Evolutionary conservation across 192 early-diverging fungal species (phyloP).

Genomic region (Phycomyces nitens): DNA sequence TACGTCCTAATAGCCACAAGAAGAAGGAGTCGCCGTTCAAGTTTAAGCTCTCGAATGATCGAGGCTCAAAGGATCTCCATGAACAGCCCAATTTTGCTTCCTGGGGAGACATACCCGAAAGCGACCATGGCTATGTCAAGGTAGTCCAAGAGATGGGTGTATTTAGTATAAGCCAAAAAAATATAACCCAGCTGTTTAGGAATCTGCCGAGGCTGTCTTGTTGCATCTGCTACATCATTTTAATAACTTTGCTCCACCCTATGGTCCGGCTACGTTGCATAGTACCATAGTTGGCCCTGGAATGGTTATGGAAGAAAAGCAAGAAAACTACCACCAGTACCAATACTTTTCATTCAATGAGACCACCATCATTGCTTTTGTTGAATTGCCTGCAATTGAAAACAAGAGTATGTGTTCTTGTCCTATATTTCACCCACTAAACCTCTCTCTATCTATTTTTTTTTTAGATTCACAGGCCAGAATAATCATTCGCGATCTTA

Average conservation of each 20-base stretch:
- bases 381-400: constrained; percentile 55
- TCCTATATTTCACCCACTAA: background rate
- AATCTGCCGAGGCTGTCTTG: constrained; percentile 66
- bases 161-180: background rate
- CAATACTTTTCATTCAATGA: constrained; percentile 75
- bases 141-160: background rate
- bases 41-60: constrained; percentile 28
- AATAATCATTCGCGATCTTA: constrained; percentile 69
- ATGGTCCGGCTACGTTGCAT: constrained; percentile 52
- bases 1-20: background rate
- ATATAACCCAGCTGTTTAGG: constrained; percentile 31
- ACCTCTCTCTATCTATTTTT: background rate
- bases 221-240: constrained; percentile 71
- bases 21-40: constrained; percentile 25
- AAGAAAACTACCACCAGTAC: constrained; percentile 44
- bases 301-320: constrained; percentile 30
- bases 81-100: constrained; percentile 14
- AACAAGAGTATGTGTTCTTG: constrained; percentile 32
- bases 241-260: constrained; percentile 58
- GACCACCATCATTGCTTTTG: constrained; percentile 64
- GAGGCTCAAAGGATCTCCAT: constrained; percentile 19
- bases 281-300: constrained; percentile 42
- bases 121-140: constrained; percentile 31
- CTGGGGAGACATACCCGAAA: constrained; percentile 6
- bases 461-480: constrained; percentile 44